These are phyloP conservation scores for Mycocentrospora acerina DNA, from an alignment of 2,329 filamentous ascomycete species.

Conservation along the genomic window DNA sequence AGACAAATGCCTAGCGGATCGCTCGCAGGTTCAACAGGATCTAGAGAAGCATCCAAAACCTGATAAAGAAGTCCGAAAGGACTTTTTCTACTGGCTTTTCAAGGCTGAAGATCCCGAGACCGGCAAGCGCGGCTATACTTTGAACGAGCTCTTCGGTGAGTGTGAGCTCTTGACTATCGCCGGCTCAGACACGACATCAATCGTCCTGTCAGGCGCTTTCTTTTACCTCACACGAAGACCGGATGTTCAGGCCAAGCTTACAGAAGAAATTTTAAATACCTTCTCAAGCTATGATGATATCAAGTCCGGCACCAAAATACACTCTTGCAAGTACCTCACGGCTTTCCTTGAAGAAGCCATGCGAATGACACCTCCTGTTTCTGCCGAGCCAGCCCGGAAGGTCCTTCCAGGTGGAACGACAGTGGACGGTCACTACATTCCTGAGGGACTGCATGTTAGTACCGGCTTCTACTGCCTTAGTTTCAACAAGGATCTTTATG, in stretches of 20 bases:
- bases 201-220: constrained; percentile 18
- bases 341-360: constrained; percentile 24
- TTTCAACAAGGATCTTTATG: constrained; percentile 15
- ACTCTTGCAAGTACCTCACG: constrained; percentile 22
- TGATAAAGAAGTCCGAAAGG: constrained; percentile 31
- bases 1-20: constrained; percentile 14
- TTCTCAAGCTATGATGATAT: constrained; percentile 23
- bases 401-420: constrained; percentile 22
- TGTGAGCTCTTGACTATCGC: constrained; percentile 24
- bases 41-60: constrained; percentile 15
- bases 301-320: constrained; percentile 14
- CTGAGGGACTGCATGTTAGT: constrained; percentile 16
- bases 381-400: constrained; percentile 19
- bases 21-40: constrained; percentile 13
- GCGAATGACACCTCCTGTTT: constrained; percentile 23
- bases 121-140: constrained; percentile 34
- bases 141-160: constrained; percentile 42
- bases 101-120: constrained; percentile 45
- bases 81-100: constrained; percentile 47
- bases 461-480: constrained; percentile 22
- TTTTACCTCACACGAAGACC: constrained; percentile 23
- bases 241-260: constrained; percentile 15
- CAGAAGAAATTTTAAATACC: constrained; percentile 16
- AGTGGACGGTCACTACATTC: constrained; percentile 20
- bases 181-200: constrained; percentile 25